Percentiles rank a stretch among this genome's conserved stretches.
Evolutionary conservation across 176 grass and related monocot species (phyloP).

Genomic region (Triticum dicoccoides): DNA sequence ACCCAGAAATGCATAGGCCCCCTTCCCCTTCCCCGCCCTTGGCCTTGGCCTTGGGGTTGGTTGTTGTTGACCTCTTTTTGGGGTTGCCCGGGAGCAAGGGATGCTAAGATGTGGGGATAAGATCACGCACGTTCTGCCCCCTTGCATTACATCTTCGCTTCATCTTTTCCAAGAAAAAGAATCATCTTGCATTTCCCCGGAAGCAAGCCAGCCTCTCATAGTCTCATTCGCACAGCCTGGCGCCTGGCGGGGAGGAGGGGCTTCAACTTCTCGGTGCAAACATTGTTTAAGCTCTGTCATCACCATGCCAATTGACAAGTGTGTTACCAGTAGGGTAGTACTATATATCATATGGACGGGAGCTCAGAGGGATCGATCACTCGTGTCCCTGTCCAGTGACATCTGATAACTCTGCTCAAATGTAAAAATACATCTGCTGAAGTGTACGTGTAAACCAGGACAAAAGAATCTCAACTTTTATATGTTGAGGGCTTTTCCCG

Average conservation of each 20-base stretch:
- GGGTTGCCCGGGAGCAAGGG: constrained; percentile 1
- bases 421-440: neutral
- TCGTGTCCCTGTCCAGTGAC: too few species aligned
- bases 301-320: too few species aligned
- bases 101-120: constrained; percentile 20
- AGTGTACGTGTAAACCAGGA: neutral
- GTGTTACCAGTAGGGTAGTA: too few species aligned
- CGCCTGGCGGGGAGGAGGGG: neutral
- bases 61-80: constrained; percentile 13
- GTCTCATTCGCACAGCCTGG: too few species aligned
- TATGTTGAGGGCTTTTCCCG: too few species aligned
- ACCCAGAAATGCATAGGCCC: neutral
- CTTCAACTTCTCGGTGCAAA: neutral
- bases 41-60: neutral
- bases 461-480: neutral
- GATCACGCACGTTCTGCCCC: neutral
- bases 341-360: too few species aligned
- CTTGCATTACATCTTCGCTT: neutral
- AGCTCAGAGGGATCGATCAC: too few species aligned
- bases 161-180: neutral
- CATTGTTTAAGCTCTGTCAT: neutral
- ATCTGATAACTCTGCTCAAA: neutral
- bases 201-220: constrained; percentile 9
- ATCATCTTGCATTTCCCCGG: neutral
- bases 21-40: too few species aligned